A percentile compares a stretch with the other conserved stretches of the same genome.
phyloP scores from a whole-genome alignment of 495 filamentous ascomycete genomes.

The Penicillium canescens region DNA sequence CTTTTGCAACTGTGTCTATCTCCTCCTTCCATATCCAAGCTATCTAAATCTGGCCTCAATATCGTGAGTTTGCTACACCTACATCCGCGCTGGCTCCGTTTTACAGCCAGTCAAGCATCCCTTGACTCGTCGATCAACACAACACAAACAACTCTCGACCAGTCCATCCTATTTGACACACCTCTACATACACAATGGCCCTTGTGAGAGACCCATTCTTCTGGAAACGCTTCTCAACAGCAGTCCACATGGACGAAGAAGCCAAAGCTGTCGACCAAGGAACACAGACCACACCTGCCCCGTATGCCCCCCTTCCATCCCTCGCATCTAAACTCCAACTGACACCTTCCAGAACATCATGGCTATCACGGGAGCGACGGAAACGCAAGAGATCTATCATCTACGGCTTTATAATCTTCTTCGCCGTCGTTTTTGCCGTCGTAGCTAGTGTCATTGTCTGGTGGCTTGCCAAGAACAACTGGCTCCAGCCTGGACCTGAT shows the following conservation, averaged over 20 bases:
- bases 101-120: background rate
- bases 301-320: constrained; percentile 1
- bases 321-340: background rate
- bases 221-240: constrained; percentile 63
- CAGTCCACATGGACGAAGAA: constrained; percentile 53
- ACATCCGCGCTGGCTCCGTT: background rate
- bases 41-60: background rate
- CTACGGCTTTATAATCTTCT: constrained; percentile 36
- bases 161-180: background rate
- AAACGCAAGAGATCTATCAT: constrained; percentile 35
- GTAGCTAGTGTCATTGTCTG: constrained; percentile 34
- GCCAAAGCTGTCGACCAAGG: constrained; percentile 18
- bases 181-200: constrained; percentile 28
- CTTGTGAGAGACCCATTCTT: constrained; percentile 60
- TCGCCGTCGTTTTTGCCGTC: constrained; percentile 27
- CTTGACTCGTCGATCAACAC: background rate
- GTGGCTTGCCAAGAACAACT: constrained; percentile 43
- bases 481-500: constrained; percentile 27
- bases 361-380: constrained; percentile 34
- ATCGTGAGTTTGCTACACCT: background rate
- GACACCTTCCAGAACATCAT: constrained; percentile 21
- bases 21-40: background rate
- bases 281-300: constrained; percentile 12
- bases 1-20: background rate
- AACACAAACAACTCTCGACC: background rate